Evolutionary conservation across 441 rosid genomes (phyloP).

Genomic region (Eugenia klotzschiana): DNA sequence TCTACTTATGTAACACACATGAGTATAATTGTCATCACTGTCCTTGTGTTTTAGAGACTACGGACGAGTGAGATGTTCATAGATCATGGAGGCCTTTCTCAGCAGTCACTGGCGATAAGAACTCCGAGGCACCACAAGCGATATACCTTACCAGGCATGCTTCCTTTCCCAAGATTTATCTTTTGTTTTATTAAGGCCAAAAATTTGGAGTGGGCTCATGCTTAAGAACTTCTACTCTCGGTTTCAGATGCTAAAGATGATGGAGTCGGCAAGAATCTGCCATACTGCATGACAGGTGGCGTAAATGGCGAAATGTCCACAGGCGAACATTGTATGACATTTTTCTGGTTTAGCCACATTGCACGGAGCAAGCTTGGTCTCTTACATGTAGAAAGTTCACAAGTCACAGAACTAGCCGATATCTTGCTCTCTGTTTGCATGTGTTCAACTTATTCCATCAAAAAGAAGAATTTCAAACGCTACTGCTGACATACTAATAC

Average conservation of each 20-base stretch:
- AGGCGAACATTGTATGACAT: not conserved
- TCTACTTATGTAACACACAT: not conserved
- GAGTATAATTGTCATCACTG: not conserved
- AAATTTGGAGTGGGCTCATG: not conserved
- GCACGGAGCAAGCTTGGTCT: not conserved
- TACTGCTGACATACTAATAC: not conserved
- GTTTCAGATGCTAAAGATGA: not conserved
- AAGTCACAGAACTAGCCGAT: not conserved
- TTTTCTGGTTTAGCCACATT: not conserved
- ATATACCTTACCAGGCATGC: conserved; percentile 63
- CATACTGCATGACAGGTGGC: not conserved
- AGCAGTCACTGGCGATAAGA: conserved; percentile 31
- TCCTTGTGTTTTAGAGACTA: conserved; percentile 27
- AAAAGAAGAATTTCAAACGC: not conserved
- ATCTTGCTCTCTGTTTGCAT: not conserved
- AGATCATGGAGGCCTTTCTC: conserved; percentile 36
- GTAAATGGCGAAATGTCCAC: not conserved
- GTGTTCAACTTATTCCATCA: not conserved
- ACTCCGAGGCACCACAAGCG: conserved; percentile 43
- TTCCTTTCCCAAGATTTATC: not conserved
- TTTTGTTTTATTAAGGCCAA: too few species aligned
- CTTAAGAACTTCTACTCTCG: not conserved
- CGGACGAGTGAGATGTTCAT: conserved; percentile 39
- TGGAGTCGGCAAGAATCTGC: not conserved
- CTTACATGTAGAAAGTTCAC: not conserved